Evolutionary conservation across 1,284 basidiomycete genomes (phyloP).

Genomic region (Xerocomus minutiporus): DNA sequence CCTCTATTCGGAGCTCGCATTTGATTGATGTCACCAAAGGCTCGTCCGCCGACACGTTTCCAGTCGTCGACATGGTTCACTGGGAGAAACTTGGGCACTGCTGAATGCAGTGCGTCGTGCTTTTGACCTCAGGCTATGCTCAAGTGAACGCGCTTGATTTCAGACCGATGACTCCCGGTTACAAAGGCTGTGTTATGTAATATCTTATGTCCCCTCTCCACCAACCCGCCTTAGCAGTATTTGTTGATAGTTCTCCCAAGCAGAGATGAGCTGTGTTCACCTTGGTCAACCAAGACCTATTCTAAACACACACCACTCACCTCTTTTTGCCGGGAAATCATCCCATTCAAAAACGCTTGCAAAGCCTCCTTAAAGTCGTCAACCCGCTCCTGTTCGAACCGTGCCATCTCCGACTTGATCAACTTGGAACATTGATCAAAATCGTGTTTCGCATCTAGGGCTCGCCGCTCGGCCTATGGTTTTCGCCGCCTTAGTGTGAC

Average conservation of each 20-base stretch:
- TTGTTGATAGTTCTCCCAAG: constrained; percentile 76
- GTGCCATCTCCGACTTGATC: constrained; percentile 86
- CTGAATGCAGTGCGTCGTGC: not conserved
- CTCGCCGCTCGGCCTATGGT: constrained; percentile 69
- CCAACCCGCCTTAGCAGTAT: constrained; percentile 48
- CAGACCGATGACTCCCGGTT: not conserved
- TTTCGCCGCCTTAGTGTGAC: constrained; percentile 3
- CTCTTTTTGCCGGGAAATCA: constrained; percentile 80
- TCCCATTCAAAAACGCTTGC: constrained; percentile 75
- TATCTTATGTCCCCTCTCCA: constrained; percentile 1
- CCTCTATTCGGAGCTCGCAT: constrained; percentile 77
- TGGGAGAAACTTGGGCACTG: constrained; percentile 3
- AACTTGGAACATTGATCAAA: constrained; percentile 86
- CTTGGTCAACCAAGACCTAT: not conserved
- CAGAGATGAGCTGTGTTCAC: constrained; percentile 51
- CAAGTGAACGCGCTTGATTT: not conserved
- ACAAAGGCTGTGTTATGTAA: constrained; percentile 13
- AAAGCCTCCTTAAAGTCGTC: constrained; percentile 81
- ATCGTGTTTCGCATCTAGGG: constrained; percentile 76
- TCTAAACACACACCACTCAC: constrained; percentile 37
- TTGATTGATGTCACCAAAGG: constrained; percentile 31
- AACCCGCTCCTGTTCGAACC: constrained; percentile 91
- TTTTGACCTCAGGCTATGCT: not conserved
- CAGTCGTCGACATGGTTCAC: constrained; percentile 5
- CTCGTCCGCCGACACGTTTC: constrained; percentile 6